Base-by-base conservation (phyloP, 208 protist species). In the Zelonia costaricensis region DNA sequence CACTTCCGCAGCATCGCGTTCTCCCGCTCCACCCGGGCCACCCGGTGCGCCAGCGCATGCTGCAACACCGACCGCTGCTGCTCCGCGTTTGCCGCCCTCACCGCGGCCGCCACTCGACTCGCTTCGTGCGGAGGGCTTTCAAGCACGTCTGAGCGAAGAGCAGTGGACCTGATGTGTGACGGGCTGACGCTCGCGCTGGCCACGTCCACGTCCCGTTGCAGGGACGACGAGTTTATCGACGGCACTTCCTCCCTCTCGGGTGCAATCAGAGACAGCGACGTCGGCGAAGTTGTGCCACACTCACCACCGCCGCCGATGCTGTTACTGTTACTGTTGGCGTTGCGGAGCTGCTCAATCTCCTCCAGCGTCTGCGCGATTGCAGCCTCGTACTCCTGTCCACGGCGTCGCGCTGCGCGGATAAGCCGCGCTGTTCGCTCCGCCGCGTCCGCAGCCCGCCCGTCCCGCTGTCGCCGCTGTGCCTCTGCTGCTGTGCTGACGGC, bases 21-120 rank as follows among this genome's bases (percentile, higher is more conserved):
- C 35, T 67, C 61, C n/a, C 48, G 35, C 43, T 67, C 61, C 36
- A 67, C 36, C 16, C 15, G 18, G n/a, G 42, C 28, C 25, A 59
- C 61, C n/a, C 33, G 51, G 25, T 36, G n/a, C 33, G 20, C 28
- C 36, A 46, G 51, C 15, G 18, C 13, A 31, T 59, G 31, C n/a
- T 52, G 30, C 15, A 44, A 25, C 0, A 65, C 39, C 4, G 48
- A 31, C 25, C 23, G 39, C 6, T 39, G 58, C 39, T 58, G 64
- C 1, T 27, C 44, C 4, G 36, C 39, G 20, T 47, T 65, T 4
- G 58, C 35, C 8, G 31, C 36, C 8, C 55, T 38, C 6, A 15
- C 38, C 27, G 61, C 49, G 1, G 61, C 51, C 3, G 42, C 40
- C 0, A 31, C 51, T 22, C 40, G 61, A 27, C 40, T 57, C 15